Conservation (phyloP, 2,329 filamentous ascomycete genomes). For the Pseudogymnoascus sp. region DNA sequence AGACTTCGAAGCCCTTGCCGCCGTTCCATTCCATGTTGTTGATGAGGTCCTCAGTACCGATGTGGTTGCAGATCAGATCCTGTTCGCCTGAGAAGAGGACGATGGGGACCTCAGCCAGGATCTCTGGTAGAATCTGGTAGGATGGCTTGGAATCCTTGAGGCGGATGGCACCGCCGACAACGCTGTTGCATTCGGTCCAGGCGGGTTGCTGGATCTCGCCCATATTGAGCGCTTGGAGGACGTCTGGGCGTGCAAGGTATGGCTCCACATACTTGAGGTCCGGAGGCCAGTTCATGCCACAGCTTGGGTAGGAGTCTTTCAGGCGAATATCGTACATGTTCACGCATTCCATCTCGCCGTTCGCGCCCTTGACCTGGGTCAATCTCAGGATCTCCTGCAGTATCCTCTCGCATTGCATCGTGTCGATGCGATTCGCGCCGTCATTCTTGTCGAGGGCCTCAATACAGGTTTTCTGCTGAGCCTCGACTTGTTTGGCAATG, state of each 20-base stretch:
- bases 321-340: slow-evolving; percentile 98
- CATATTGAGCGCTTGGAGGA: slow-evolving; percentile 73
- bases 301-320: slow-evolving; percentile 70
- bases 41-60: slow-evolving; percentile 88
- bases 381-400: slow-evolving; percentile 63
- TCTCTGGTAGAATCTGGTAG: slow-evolving; percentile 64
- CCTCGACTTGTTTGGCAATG: slow-evolving; percentile 57
- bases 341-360: slow-evolving; percentile 52
- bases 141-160: slow-evolving; percentile 66
- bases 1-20: slow-evolving; percentile 81
- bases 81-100: slow-evolving; percentile 89
- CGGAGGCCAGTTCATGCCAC: slow-evolving; percentile 97
- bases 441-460: slow-evolving; percentile 51
- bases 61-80: slow-evolving; percentile 94
- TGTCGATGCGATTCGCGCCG: slow-evolving; percentile 57
- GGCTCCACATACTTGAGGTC: slow-evolving; percentile 72
- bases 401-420: slow-evolving; percentile 66
- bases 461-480: slow-evolving; percentile 61
- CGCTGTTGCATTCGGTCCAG: slow-evolving; percentile 84
- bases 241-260: slow-evolving; percentile 77
- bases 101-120: slow-evolving; percentile 71
- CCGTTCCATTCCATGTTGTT: slow-evolving; percentile 87
- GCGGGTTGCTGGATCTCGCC: slow-evolving; percentile 74
- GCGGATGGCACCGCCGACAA: slow-evolving; percentile 66
- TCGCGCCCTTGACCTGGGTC: slow-evolving; percentile 49